Evolutionary conservation across 2,329 filamentous ascomycete genomes (phyloP).

Genomic region (Claviceps sp.): DNA sequence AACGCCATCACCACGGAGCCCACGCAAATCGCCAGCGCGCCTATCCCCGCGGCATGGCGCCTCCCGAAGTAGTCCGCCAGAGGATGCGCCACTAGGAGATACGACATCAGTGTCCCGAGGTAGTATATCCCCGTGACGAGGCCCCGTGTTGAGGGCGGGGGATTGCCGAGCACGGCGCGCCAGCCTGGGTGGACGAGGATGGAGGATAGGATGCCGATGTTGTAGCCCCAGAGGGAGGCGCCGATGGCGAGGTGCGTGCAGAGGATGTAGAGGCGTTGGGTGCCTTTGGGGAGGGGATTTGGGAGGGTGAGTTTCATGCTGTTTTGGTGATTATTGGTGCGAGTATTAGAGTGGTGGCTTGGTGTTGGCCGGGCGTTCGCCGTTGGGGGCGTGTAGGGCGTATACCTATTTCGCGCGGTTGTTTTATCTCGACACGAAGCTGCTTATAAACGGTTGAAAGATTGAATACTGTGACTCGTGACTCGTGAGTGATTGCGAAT

Average conservation of each 20-base stretch:
- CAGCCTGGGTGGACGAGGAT: constrained; percentile 44
- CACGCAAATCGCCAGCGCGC: constrained; percentile 31
- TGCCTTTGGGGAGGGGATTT: constrained; percentile 5
- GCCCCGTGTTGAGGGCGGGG: constrained; percentile 31
- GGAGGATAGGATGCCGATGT: constrained; percentile 42
- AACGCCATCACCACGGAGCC: constrained; percentile 35
- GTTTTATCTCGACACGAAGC: no score
- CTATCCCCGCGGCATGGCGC: constrained; percentile 34
- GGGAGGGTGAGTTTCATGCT: not conserved
- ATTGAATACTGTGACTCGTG: no score
- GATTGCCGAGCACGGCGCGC: constrained; percentile 29
- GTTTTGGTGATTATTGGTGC: not conserved
- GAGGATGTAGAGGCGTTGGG: constrained; percentile 27
- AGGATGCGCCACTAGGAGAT: constrained; percentile 39
- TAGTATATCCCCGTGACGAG: constrained; percentile 45
- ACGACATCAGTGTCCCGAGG: constrained; percentile 40
- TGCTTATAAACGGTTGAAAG: no score
- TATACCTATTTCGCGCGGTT: no score
- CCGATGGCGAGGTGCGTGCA: constrained; percentile 42
- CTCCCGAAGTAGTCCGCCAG: constrained; percentile 37
- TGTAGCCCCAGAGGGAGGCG: constrained; percentile 45
- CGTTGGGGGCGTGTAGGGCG: no score
- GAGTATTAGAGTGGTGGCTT: not conserved
- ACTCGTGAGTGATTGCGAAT: no score
- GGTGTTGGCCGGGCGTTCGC: no score